Evolutionary conservation across 768 basidiomycete genomes (phyloP), one percentile per base, ranked within the genome.

Genomic region (Pleurotus pulmonarius): DNA sequence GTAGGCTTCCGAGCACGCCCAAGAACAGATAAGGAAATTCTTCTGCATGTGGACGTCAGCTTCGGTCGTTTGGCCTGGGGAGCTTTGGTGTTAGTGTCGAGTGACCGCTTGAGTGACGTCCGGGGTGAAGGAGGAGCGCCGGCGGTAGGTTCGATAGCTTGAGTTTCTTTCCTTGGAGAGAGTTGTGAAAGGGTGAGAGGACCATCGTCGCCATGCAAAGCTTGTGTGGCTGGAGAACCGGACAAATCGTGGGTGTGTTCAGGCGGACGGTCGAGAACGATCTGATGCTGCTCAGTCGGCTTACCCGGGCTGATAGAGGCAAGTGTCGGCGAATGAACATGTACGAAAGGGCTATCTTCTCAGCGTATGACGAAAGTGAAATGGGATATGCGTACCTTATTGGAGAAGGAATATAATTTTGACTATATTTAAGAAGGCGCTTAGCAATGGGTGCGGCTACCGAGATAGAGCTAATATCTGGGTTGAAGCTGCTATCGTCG

Each of bases 181-280:
- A 83, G 69, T 62, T 83, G 79, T 40, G 81, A 82, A 59, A 81
- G 45, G 46, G 78, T 79, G 40, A 83, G 63, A 29, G 69, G 70
- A 43, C 51, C 52, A 39, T 46, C 26, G 29, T 37, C 46, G 47
- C 64, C 55, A 29, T 49, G 34, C 24, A 44, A 24, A n/a, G 47
- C 55, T 43, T 56, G 25, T 49, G 52, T 18, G 44, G 52, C 22
- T 53, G 56, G 8, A 18, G 44, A 34, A 47, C 44, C 46, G 46
- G 20, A 25, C 40, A 60, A 61, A 57, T 58, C 57, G 56, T 44
- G 53, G 16, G 20, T 40, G 34, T 49, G 24, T 40, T 26, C 24
- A 24, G 20, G 39, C 41, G 20, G 25, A 24, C 40, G 56, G 56
- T 46, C 41, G 48, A 46, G 43, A 40, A 56, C 75, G 70, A 64